Base-by-base conservation (phyloP, 371 early-diverging fungal species). In the Actinomortierella wolfii region DNA sequence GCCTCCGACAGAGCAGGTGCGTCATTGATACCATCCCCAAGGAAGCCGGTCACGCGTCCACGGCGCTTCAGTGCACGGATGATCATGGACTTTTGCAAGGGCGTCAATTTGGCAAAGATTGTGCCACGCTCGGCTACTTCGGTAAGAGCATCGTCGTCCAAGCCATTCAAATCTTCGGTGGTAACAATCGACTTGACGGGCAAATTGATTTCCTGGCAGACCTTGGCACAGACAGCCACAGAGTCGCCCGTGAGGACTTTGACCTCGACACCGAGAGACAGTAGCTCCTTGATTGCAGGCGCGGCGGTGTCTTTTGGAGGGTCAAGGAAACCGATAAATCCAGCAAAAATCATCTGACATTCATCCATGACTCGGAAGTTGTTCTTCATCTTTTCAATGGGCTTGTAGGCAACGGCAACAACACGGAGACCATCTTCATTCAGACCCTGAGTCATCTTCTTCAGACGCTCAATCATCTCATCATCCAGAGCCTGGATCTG, bases 1-100 rank as follows among this genome's bases (percentile, higher is more conserved):
- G 93, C 87, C 41, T 84, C 87, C 0, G 87, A 88, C n/a, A 98
- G 77, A 2, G 97, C 95, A 17, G 92, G 94, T 1, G 94, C 91
- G 69, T 98, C 98, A 67, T 98, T 99, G 63, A 96, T 91, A 44
- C 99, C 99, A 77, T 99, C 99, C 26, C 99, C 99, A 2, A 93
- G 76, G 26, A 85, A 80, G 28, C 81, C 82, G 20, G 81, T 81
- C 24, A 79, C 77, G 44, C 77, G 77, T 25, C 77, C 71, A 39
- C 61, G 54, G 3, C 76, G 61, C 64, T 84, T 79, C 46, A 81
- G 56, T 6, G 70, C 61, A 21, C 65, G 59, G 28, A 84, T 81
- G 26, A 83, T 78, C 14, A 71, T 64, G 0, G 79, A 69, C 39
- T 82, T 85, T 46, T 84, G 85, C 18, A 83, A 67, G 1, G 85